A percentile compares a stretch with the other conserved stretches of the same genome.
These are phyloP conservation scores for Penicillium roqueforti DNA, from an alignment of 495 filamentous ascomycete species.

Conservation along the genomic window DNA sequence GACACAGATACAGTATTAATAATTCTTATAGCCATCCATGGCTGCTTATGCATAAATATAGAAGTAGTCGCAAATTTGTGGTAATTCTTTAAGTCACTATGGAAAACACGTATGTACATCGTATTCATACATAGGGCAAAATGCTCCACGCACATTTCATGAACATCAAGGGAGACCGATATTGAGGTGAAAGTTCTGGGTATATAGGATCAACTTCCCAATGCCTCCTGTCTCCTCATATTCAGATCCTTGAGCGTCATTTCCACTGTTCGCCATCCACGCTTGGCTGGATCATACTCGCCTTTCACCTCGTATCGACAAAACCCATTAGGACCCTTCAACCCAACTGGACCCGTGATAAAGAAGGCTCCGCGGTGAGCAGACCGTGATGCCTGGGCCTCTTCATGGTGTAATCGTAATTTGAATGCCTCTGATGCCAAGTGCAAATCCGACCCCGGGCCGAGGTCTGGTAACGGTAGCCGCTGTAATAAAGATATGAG, in stretches of 20 bases:
- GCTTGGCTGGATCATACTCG: constrained; percentile 55
- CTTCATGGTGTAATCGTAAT: constrained; percentile 41
- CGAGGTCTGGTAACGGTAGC: constrained; percentile 36
- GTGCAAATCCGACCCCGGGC: constrained; percentile 36
- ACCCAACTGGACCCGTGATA: constrained; percentile 61
- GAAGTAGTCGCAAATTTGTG: neutral
- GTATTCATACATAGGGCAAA: neutral
- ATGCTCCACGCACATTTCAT: neutral
- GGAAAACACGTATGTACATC: neutral
- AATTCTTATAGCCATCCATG: neutral
- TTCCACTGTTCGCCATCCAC: constrained; percentile 34
- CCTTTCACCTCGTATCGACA: constrained; percentile 55
- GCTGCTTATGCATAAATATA: neutral
- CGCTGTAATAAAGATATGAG: constrained; percentile 35
- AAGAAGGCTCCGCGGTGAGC: constrained; percentile 61
- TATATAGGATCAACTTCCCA: constrained; percentile 15
- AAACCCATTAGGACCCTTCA: constrained; percentile 54
- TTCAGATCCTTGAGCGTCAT: constrained; percentile 35
- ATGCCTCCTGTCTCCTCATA: constrained; percentile 26
- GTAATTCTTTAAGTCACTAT: neutral
- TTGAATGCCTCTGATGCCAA: constrained; percentile 52
- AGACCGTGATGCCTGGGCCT: constrained; percentile 20
- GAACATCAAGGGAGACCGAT: neutral
- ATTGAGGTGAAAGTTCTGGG: neutral
- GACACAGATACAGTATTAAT: neutral